Base-by-base conservation (phyloP, 2,329 filamentous ascomycete genomes). In the Aureobasidium lini region DNA sequence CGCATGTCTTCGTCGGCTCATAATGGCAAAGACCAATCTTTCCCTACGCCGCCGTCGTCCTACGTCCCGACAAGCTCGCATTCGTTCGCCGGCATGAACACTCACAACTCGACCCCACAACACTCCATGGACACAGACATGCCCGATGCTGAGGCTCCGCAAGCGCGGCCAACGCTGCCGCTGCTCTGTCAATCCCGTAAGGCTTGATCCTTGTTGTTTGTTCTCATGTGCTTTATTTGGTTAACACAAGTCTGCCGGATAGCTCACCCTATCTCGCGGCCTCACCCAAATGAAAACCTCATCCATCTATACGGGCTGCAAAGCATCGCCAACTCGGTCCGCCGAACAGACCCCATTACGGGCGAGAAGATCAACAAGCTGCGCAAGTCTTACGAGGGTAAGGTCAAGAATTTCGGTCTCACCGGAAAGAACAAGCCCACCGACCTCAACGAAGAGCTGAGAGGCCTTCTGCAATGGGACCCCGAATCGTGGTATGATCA, bases 301-400 rank as follows among this genome's bases (percentile, higher is more conserved):
- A 76, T 86, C 62, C 76, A 78, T 54, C 75, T 84, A 60, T 86
- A 84, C 72, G 76, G 77, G 58, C 72, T 86, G 62, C 76, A 79
- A 63, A 70, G 75, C 37, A 75, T 86, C 58, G 81, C 83, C 62
- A 76, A 77, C 64, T 82, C 78, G 57, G 83, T 86, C 63, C 82
- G 80, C 61, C 76, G 84, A 57, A 78, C 75, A 52, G 82, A 87
- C 68, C 81, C 82, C 15, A 70, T 76, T 18, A 85, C 82, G n/a
- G 83, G 83, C 62, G 83, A 85, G 67, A 87, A 87, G 73, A 85
- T 78, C 62, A 79, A 86, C 71, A 81, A 82, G 68, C 74, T 87
- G 43, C 76, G 84, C 40, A 81, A 81, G 65, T 79, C 77, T 36
- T 82, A 81, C 65, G 79, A 80, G 65, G 76, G 76, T 50, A 79